phyloP scores from a whole-genome alignment of 139 green algal species.

The Auxenochlorella pyrenoidosa region DNA sequence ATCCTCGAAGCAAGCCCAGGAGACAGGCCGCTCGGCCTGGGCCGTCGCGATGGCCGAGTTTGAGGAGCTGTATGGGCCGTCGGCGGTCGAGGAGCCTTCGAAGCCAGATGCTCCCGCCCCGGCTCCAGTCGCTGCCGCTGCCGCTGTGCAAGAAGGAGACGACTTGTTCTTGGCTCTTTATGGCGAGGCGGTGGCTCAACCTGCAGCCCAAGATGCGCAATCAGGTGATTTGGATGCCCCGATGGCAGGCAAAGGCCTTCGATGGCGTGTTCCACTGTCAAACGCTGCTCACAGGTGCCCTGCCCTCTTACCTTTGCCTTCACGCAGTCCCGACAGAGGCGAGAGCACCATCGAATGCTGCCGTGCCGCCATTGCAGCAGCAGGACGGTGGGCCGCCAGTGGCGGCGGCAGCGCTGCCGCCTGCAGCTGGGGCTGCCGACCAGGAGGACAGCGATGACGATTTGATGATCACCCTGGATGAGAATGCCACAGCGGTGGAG shows the following conservation, averaged over 20 bases:
- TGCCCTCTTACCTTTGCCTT: not conserved
- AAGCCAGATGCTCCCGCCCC: not conserved
- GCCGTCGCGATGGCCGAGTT: conserved; percentile 1
- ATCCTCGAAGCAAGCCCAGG: no score
- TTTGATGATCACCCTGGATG: conserved; percentile 53
- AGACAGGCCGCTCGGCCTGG: no score
- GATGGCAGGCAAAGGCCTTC: not conserved
- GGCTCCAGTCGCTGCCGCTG: not conserved
- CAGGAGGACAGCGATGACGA: conserved; percentile 45
- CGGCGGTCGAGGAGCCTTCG: not conserved
- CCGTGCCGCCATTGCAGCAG: not conserved
- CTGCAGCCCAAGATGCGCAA: not conserved
- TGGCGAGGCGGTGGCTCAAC: conserved; percentile 13
- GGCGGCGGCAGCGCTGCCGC: not conserved
- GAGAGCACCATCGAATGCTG: not conserved
- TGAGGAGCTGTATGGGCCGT: not conserved
- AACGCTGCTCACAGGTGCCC: not conserved
- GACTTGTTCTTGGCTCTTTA: conserved; percentile 49
- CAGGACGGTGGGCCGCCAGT: not conserved
- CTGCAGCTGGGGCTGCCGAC: not conserved
- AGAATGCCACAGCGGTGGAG: conserved; percentile 48
- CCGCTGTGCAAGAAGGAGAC: conserved; percentile 15
- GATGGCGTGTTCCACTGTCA: not conserved
- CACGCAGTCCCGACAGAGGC: not conserved
- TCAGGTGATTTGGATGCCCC: not conserved